phyloP scores from a whole-genome alignment of 352 stramenopile genomes.

The Globisporangium megalacanthum region DNA sequence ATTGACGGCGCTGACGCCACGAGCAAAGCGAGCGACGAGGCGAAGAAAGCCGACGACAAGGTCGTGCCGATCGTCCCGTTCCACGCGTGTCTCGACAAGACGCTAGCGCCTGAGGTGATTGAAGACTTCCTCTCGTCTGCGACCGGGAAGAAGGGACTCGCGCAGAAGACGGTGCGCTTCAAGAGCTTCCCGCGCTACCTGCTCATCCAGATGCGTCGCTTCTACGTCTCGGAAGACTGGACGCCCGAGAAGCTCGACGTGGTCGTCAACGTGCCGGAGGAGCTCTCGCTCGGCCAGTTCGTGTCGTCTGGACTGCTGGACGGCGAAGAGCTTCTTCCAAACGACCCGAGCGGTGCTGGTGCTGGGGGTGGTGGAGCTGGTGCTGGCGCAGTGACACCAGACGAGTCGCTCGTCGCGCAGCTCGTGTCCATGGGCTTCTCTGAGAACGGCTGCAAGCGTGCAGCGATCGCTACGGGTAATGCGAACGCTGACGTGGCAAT shows the following conservation, averaged over 20 bases:
- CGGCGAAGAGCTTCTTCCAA: slow-evolving; percentile 87
- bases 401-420: slow-evolving; percentile 91
- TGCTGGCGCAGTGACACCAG: slow-evolving; percentile 46
- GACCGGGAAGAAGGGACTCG: slow-evolving; percentile 70
- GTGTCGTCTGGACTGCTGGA: slow-evolving; percentile 78
- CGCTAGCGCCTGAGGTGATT: slow-evolving; percentile 86
- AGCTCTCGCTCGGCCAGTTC: slow-evolving; percentile 77
- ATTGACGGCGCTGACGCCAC: slow-evolving; percentile 37
- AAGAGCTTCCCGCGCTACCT: slow-evolving; percentile 96
- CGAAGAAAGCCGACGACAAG: slow-evolving; percentile 26
- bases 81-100: slow-evolving; percentile 92
- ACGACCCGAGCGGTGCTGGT: slow-evolving; percentile 21
- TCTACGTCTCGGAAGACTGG: slow-evolving; percentile 96
- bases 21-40: slow-evolving; percentile 16
- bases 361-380: too few species aligned
- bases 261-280: slow-evolving; percentile 93
- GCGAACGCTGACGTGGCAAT: slow-evolving; percentile 91
- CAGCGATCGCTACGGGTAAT: slow-evolving; percentile 90
- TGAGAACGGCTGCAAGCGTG: slow-evolving; percentile 96
- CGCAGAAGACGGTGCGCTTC: slow-evolving; percentile 85
- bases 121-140: slow-evolving; percentile 86
- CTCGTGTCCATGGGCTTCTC: slow-evolving; percentile 98
- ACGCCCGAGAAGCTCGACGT: slow-evolving; percentile 97
- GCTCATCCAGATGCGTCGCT: slow-evolving; percentile 95
- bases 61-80: slow-evolving; percentile 92